These are phyloP conservation scores for Mycena vulgaris DNA, from an alignment of 768 basidiomycete genomes.

Conservation along the genomic window DNA sequence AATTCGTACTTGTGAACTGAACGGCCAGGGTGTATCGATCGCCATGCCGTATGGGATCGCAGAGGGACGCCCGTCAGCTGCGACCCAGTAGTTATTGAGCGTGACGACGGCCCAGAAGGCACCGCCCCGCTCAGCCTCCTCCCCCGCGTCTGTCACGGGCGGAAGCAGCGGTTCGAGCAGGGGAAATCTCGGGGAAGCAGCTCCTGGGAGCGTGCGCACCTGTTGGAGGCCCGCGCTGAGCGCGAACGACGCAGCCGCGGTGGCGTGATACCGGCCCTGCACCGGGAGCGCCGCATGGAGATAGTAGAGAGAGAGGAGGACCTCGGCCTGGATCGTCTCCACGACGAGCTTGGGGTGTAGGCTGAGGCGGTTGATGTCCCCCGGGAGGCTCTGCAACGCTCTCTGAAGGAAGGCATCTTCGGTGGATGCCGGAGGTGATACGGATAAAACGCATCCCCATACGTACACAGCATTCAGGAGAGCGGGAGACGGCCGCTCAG, in stretches of 20 bases:
- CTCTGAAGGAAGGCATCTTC: neutral
- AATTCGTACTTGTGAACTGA: conserved; percentile 3
- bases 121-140: conserved; percentile 3
- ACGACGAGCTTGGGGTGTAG: conserved; percentile 52
- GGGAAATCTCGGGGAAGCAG: neutral
- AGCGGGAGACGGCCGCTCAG: conserved; percentile 63
- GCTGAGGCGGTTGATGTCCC: neutral
- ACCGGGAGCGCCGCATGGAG: conserved; percentile 63
- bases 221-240: conserved; percentile 1
- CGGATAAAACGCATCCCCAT: conserved; percentile 67
- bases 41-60: neutral
- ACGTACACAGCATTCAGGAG: conserved; percentile 67
- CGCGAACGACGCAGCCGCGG: conserved; percentile 59
- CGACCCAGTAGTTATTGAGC: conserved; percentile 28
- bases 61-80: conserved; percentile 4
- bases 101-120: conserved; percentile 25
- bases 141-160: neutral
- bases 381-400: conserved; percentile 8
- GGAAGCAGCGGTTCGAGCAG: neutral
- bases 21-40: conserved; percentile 26
- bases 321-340: conserved; percentile 68
- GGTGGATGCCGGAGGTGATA: conserved; percentile 43
- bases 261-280: conserved; percentile 68
- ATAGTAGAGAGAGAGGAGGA: conserved; percentile 67
- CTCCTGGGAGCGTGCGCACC: neutral